These are phyloP conservation scores for Aureobasidium sp. DNA, from an alignment of 2,329 filamentous ascomycete species.

Conservation along the genomic window DNA sequence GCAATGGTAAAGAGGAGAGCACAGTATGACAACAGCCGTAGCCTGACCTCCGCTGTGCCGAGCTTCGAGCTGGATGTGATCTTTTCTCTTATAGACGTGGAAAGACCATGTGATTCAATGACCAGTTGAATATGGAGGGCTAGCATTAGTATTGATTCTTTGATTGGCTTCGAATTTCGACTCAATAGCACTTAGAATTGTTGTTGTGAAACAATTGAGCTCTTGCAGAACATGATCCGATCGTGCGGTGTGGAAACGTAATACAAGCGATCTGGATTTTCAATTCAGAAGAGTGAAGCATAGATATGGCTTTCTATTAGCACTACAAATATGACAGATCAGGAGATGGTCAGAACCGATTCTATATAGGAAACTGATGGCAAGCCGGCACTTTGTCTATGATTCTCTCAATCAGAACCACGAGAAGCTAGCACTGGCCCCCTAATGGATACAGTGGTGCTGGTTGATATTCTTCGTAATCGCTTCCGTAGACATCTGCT, in stretches of 20 bases:
- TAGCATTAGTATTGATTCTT: background rate
- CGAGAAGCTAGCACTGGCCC: conserved; percentile 2
- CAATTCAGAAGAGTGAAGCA: background rate
- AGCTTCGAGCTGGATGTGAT: background rate
- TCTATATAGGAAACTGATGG: background rate
- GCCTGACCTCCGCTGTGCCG: background rate
- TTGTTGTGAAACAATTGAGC: background rate
- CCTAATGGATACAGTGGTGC: background rate
- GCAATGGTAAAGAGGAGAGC: background rate
- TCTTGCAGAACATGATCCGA: background rate
- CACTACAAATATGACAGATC: background rate
- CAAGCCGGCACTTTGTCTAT: background rate
- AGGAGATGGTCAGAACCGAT: background rate
- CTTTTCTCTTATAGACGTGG: background rate
- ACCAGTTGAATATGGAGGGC: background rate
- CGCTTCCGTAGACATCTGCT: background rate
- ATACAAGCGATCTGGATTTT: background rate
- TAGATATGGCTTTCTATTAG: background rate
- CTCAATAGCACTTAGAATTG: background rate
- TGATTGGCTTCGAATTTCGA: background rate
- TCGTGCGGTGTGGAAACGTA: background rate
- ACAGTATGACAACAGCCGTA: background rate
- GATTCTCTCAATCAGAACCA: background rate
- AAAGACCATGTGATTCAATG: conserved; percentile 14
- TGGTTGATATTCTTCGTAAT: background rate